Percentiles rank a stretch among this genome's conserved stretches.
Evolutionary conservation across 768 basidiomycete genomes (phyloP).

Genomic region (Daedalea quercina): DNA sequence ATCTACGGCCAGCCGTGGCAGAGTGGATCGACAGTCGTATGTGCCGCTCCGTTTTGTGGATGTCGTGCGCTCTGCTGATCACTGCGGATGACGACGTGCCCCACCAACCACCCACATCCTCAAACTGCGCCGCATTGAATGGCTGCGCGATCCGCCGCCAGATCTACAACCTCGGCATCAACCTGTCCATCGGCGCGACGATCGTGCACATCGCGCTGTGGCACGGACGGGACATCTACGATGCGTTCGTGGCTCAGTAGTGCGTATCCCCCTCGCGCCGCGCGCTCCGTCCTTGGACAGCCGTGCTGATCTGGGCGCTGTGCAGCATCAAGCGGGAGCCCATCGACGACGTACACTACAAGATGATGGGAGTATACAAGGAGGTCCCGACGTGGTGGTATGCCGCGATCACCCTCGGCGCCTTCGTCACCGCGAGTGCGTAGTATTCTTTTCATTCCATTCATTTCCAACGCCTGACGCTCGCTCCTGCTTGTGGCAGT

Average conservation of each 20-base stretch:
- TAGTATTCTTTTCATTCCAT: background rate
- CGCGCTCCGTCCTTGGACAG: background rate
- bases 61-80: too few relatives aligned
- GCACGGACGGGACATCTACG: background rate
- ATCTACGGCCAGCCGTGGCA: conserved; percentile 3
- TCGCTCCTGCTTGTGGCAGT: background rate
- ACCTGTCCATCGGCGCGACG: conserved; percentile 4
- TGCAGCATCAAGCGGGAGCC: background rate
- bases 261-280: background rate
- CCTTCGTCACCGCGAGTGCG: conserved; percentile 3
- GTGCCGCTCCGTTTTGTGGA: background rate
- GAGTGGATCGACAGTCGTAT: background rate
- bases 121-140: too few relatives aligned
- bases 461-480: background rate
- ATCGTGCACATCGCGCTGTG: conserved; percentile 1
- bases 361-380: conserved; percentile 36
- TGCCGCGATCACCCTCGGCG: background rate
- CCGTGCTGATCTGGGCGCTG: too few relatives aligned
- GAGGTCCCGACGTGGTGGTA: conserved; percentile 26
- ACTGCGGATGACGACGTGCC: too few relatives aligned
- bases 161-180: conserved; percentile 3
- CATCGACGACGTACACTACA: conserved; percentile 43
- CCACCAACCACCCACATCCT: too few relatives aligned
- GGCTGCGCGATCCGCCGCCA: conserved; percentile 1
- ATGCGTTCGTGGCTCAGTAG: background rate